Conservation (phyloP, 805 yeast species). For the Scheffersomyces lignosus region DNA sequence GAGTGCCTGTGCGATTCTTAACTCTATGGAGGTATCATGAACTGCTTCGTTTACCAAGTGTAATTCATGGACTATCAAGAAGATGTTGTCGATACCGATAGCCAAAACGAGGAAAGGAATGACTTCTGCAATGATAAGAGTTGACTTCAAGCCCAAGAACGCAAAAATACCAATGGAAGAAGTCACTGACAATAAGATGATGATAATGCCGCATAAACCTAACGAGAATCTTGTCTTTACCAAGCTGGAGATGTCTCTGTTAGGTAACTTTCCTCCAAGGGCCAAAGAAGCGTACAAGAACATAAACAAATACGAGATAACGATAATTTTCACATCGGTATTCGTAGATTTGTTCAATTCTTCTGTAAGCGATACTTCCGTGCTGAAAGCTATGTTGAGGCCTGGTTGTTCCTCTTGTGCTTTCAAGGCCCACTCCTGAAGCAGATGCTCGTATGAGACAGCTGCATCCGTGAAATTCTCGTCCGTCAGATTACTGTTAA, state of each 20-base stretch:
- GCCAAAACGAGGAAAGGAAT: constrained; percentile 92
- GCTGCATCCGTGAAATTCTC: constrained; percentile 38
- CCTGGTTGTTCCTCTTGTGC: constrained; percentile 52
- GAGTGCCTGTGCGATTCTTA: constrained; percentile 63
- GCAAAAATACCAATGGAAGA: constrained; percentile 84
- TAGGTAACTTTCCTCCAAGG: constrained; percentile 60
- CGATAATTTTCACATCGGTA: constrained; percentile 70
- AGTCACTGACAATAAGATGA: constrained; percentile 77
- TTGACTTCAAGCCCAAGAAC: constrained; percentile 74
- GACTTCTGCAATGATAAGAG: constrained; percentile 93
- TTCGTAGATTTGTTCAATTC: constrained; percentile 82
- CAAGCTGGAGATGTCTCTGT: constrained; percentile 30
- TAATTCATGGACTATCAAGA: constrained; percentile 79
- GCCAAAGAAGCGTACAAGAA: constrained; percentile 85
- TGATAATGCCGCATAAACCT: constrained; percentile 81
- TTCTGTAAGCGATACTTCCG: constrained; percentile 80
- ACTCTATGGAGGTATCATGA: constrained; percentile 45
- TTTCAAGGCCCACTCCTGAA: constrained; percentile 54
- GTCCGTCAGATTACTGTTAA: constrained; percentile 53
- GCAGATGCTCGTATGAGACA: constrained; percentile 66
- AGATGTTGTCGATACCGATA: constrained; percentile 94
- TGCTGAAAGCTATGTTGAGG: constrained; percentile 67
- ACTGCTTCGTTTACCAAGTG: constrained; percentile 49
- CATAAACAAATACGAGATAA: constrained; percentile 80
- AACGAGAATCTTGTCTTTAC: constrained; percentile 64